A percentile compares a stretch with the other conserved stretches of the same genome.
These are phyloP conservation scores for Jasminum sambac DNA, from an alignment of 257 asterid species.

Conservation along the genomic window DNA sequence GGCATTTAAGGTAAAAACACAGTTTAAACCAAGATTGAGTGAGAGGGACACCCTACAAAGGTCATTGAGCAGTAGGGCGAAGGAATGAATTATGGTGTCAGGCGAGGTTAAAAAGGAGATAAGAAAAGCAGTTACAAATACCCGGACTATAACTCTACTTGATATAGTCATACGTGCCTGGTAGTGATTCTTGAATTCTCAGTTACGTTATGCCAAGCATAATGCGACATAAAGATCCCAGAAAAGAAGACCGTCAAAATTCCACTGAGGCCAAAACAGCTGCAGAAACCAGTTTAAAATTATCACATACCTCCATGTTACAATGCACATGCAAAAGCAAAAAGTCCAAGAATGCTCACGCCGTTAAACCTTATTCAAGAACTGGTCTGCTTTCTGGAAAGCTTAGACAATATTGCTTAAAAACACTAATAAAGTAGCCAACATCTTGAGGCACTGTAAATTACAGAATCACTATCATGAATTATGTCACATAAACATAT, in stretches of 20 bases:
- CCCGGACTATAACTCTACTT: conserved; percentile 7
- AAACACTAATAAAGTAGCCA: neutral
- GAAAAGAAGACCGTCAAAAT: conserved; percentile 87
- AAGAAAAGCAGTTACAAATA: neutral
- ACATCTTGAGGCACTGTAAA: neutral
- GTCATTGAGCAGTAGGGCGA: neutral
- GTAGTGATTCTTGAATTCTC: conserved; percentile 85
- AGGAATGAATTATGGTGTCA: no score
- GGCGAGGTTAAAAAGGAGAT: no score
- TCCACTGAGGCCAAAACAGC: conserved; percentile 71
- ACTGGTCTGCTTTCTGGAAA: neutral
- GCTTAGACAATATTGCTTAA: conserved; percentile 5
- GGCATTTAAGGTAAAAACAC: neutral
- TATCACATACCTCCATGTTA: neutral
- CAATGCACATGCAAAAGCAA: neutral
- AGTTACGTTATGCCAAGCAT: conserved; percentile 91
- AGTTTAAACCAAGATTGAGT: neutral
- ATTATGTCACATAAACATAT: neutral
- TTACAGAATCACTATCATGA: neutral
- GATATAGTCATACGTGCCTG: conserved; percentile 36
- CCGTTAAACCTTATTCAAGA: neutral
- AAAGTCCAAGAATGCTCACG: neutral
- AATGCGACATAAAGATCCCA: conserved; percentile 91
- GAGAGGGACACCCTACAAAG: neutral
- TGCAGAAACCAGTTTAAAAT: conserved; percentile 29